These are phyloP conservation scores for Sordariomycetes sp. DNA, from an alignment of 2,329 filamentous ascomycete genomes.

Conservation along the genomic window DNA sequence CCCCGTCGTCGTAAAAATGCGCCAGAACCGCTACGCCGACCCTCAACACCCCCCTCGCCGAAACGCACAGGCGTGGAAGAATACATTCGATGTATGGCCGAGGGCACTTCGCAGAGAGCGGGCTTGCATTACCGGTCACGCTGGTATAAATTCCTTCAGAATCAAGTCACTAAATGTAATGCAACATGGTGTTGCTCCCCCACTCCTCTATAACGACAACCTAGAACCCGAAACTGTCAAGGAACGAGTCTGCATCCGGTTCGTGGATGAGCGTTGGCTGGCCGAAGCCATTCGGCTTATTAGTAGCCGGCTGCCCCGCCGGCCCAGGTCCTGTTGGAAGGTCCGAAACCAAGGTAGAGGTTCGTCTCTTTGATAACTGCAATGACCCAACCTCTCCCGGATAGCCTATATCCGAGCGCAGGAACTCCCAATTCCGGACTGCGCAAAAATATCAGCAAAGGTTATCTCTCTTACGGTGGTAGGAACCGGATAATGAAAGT, in stretches of 20 bases:
- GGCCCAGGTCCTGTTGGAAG: conserved; percentile 35
- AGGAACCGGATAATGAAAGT: background rate
- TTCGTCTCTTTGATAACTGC: conserved; percentile 55
- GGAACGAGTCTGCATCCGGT: conserved; percentile 74
- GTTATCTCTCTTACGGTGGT: background rate
- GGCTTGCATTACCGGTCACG: no score
- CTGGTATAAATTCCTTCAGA: no score
- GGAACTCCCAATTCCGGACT: conserved; percentile 75
- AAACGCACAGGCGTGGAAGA: no score
- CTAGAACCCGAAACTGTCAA: conserved; percentile 89
- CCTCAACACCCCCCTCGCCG: no score
- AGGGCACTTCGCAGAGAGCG: no score
- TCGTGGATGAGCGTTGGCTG: conserved; percentile 40
- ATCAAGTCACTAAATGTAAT: background rate
- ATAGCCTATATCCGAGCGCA: conserved; percentile 26
- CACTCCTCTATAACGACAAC: background rate
- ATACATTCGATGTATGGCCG: no score
- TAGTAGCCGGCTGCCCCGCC: conserved; percentile 19
- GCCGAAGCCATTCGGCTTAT: conserved; percentile 36
- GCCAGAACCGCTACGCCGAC: no score
- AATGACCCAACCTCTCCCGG: conserved; percentile 46
- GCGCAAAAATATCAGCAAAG: conserved; percentile 7
- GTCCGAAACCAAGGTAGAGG: conserved; percentile 71
- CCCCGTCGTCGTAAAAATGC: no score
- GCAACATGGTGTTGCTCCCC: background rate